A percentile compares a stretch with the other conserved stretches of the same genome.
phyloP scores from a whole-genome alignment of 176 grass and related monocot genomes.

The Canna indica region DNA sequence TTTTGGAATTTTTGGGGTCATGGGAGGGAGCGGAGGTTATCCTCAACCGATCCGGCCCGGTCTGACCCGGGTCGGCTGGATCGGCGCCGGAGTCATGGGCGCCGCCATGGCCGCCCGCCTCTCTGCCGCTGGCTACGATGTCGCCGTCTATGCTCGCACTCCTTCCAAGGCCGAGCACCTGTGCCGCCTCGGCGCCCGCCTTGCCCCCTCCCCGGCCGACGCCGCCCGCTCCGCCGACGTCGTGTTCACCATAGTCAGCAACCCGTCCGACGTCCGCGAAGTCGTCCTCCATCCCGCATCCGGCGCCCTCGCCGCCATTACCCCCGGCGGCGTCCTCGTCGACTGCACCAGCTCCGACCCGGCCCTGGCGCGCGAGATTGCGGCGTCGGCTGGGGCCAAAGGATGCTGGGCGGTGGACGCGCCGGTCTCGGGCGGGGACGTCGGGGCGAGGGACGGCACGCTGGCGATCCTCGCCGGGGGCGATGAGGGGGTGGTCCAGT shows the following conservation, averaged over 20 bases:
- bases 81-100: constrained; percentile 69
- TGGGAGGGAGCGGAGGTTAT: constrained; percentile 21
- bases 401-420: constrained; percentile 52
- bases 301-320: constrained; percentile 33
- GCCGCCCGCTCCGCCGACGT: constrained; percentile 44
- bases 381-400: constrained; percentile 4
- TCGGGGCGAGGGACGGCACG: constrained; percentile 52
- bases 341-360: constrained; percentile 70
- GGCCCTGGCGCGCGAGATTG: constrained; percentile 44
- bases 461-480: constrained; percentile 69
- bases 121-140: constrained; percentile 40
- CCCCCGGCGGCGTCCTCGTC: constrained; percentile 39
- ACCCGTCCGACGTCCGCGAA: constrained; percentile 51
- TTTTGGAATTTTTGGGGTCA: no score
- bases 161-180: constrained; percentile 47
- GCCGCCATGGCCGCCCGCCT: constrained; percentile 59
- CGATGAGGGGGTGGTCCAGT: constrained; percentile 41
- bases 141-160: constrained; percentile 52
- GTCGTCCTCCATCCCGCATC: constrained; percentile 36
- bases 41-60: constrained; percentile 33
- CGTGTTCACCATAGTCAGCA: constrained; percentile 75
- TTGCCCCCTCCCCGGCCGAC: constrained; percentile 37
- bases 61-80: constrained; percentile 56
- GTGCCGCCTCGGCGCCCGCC: constrained; percentile 26
- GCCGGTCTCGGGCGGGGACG: constrained; percentile 65